A percentile compares a stretch with the other conserved stretches of the same genome.
These are phyloP conservation scores for Gigaspora rosea DNA, from an alignment of 192 early-diverging fungal genomes.

Conservation along the genomic window DNA sequence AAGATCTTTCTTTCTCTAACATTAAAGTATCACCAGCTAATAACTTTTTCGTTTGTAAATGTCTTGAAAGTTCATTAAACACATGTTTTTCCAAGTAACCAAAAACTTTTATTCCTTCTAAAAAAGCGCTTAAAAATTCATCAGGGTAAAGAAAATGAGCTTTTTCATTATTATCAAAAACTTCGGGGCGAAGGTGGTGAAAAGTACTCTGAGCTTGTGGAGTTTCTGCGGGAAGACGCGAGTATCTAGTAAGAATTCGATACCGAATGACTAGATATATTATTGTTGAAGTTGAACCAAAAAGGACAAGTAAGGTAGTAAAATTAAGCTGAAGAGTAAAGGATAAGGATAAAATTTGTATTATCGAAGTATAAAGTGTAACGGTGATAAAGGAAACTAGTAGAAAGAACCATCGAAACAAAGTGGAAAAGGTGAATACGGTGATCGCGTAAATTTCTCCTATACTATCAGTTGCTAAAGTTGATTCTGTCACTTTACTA, in stretches of 20 bases:
- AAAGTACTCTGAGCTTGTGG: slow-evolving; percentile 43
- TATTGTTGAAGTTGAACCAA: slow-evolving; percentile 30
- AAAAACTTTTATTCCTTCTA: slow-evolving; percentile 91
- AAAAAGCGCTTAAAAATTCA: slow-evolving; percentile 79
- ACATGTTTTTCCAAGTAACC: slow-evolving; percentile 96
- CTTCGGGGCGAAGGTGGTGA: slow-evolving; percentile 79
- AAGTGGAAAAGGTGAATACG: slow-evolving; percentile 12
- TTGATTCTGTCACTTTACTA: too few species aligned
- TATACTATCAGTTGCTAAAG: too few species aligned
- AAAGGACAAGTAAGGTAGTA: slow-evolving; percentile 46
- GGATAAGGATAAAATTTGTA: slow-evolving; percentile 60
- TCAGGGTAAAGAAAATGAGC: slow-evolving; percentile 56
- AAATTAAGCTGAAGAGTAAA: slow-evolving; percentile 66
- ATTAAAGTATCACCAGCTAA: slow-evolving; percentile 78
- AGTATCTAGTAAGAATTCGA: slow-evolving; percentile 70
- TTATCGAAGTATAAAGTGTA: slow-evolving; percentile 52
- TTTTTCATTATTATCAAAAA: slow-evolving; percentile 56
- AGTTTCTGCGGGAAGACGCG: slow-evolving; percentile 59
- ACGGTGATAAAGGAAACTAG: slow-evolving; percentile 53
- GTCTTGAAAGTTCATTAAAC: slow-evolving; percentile 92
- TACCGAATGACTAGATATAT: slow-evolving; percentile 71
- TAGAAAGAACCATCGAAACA: slow-evolving; percentile 41
- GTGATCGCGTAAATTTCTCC: neutral
- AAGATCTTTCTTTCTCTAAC: slow-evolving; percentile 75
- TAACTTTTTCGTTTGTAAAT: slow-evolving; percentile 77